phyloP scores from a whole-genome alignment of 164 flowering plant genomes.

The Annona cherimola region DNA sequence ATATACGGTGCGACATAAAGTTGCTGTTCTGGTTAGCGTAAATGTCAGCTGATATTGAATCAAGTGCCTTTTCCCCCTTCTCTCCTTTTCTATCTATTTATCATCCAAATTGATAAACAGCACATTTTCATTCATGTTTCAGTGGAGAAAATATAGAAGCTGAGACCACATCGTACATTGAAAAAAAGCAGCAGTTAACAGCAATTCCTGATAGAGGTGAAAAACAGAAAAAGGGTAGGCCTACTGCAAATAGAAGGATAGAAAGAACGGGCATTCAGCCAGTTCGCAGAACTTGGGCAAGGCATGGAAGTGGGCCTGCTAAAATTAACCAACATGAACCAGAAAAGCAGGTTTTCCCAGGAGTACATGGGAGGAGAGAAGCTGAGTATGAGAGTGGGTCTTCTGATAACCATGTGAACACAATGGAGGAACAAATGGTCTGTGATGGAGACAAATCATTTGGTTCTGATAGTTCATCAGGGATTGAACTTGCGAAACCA shows the following conservation, averaged over 20 bases:
- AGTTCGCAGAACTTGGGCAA: constrained; percentile 39
- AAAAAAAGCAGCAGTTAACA: constrained; percentile 9
- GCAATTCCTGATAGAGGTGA: constrained; percentile 19
- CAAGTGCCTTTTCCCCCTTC: no score
- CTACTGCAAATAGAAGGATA: constrained; percentile 4
- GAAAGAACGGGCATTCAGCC: constrained; percentile 28
- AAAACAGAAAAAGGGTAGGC: constrained; percentile 32
- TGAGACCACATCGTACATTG: background rate
- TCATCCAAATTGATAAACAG: no score
- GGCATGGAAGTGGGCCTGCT: constrained; percentile 34
- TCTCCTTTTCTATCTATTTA: background rate
- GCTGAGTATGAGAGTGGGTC: constrained; percentile 8
- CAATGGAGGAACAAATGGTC: constrained; percentile 6
- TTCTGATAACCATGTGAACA: background rate
- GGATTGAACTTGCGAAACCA: constrained; percentile 7
- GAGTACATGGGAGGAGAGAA: constrained; percentile 21
- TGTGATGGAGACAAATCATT: constrained; percentile 4
- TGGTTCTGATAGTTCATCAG: constrained; percentile 15
- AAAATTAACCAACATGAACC: constrained; percentile 46
- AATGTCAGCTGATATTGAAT: no score
- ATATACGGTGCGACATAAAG: no score
- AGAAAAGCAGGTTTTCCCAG: constrained; percentile 32
- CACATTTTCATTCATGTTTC: background rate
- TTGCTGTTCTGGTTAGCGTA: no score
- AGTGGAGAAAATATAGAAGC: constrained; percentile 10